These are phyloP conservation scores for Blepharisma stoltei DNA, from an alignment of 73 alveolate species.

Conservation along the genomic window DNA sequence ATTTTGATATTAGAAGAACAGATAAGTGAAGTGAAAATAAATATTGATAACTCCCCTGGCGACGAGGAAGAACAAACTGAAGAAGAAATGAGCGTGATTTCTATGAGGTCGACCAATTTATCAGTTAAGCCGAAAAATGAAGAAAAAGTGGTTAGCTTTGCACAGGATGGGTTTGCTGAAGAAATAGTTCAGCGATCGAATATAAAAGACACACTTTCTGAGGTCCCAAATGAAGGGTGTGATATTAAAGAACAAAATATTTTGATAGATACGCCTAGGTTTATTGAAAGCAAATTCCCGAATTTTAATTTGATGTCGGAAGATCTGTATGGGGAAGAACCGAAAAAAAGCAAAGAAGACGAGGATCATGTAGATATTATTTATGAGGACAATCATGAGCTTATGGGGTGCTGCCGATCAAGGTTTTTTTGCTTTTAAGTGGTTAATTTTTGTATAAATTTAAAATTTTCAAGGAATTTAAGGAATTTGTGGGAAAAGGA, in stretches of 20 bases:
- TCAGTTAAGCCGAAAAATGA: no score
- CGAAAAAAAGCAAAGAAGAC: not conserved
- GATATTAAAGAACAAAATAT: not conserved
- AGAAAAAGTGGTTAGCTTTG: no score
- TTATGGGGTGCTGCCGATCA: conserved; percentile 19
- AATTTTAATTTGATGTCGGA: conserved; percentile 7
- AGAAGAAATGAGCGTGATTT: not conserved
- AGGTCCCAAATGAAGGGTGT: conserved; percentile 7
- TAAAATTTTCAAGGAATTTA: no score
- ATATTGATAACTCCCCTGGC: not conserved
- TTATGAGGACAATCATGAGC: not conserved
- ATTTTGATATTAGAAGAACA: not conserved
- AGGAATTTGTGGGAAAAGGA: no score
- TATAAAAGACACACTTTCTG: not conserved
- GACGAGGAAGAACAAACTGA: not conserved
- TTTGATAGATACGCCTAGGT: not conserved
- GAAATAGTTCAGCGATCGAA: no score
- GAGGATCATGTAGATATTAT: not conserved
- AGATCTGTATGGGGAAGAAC: conserved; percentile 17
- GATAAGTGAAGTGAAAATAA: not conserved
- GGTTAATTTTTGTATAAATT: no score
- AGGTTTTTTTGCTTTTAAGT: conserved; percentile 20
- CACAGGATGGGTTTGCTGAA: no score
- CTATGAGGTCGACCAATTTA: not conserved
- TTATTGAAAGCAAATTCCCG: not conserved